Evolutionary conservation across 805 yeast genomes (phyloP).

Genomic region (Yarrowia hollandica): DNA sequence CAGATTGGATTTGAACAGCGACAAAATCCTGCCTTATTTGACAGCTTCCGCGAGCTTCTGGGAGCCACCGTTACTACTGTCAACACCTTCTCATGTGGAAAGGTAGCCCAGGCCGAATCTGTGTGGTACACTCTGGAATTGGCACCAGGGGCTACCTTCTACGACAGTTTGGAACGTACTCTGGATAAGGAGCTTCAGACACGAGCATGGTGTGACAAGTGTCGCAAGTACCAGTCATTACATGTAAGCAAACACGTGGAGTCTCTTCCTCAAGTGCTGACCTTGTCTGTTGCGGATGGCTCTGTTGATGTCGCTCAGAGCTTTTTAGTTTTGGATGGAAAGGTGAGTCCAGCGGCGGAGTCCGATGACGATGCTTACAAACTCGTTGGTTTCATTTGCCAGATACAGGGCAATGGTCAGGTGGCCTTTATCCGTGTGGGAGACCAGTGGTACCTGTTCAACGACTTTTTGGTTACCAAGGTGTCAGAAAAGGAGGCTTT

Average conservation of each 20-base stretch:
- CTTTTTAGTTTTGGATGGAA: conserved; percentile 8
- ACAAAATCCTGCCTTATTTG: conserved; percentile 6
- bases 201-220: conserved; percentile 54
- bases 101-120: conserved; percentile 33
- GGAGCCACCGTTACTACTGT: conserved; percentile 33
- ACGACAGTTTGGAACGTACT: conserved; percentile 34
- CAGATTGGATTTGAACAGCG: conserved; percentile 49
- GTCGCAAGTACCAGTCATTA: conserved; percentile 53
- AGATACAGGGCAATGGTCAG: conserved; percentile 41
- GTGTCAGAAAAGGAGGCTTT: conserved; percentile 77
- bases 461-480: conserved; percentile 83
- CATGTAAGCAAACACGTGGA: conserved; percentile 54
- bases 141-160: conserved; percentile 31
- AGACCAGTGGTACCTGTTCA: conserved; percentile 73
- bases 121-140: conserved; percentile 36
- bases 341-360: not conserved
- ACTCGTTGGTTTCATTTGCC: conserved; percentile 43
- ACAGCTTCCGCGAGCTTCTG: conserved; percentile 18
- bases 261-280: conserved; percentile 62
- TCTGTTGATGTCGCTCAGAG: conserved; percentile 3
- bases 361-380: conserved; percentile 34
- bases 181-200: conserved; percentile 43
- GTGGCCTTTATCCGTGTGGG: conserved; percentile 40
- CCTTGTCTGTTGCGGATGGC: conserved; percentile 1
- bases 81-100: conserved; percentile 36